Percentiles rank a stretch among this genome's conserved stretches.
Conservation (phyloP, 441 rosid genomes). For the Adansonia grandidieri region DNA sequence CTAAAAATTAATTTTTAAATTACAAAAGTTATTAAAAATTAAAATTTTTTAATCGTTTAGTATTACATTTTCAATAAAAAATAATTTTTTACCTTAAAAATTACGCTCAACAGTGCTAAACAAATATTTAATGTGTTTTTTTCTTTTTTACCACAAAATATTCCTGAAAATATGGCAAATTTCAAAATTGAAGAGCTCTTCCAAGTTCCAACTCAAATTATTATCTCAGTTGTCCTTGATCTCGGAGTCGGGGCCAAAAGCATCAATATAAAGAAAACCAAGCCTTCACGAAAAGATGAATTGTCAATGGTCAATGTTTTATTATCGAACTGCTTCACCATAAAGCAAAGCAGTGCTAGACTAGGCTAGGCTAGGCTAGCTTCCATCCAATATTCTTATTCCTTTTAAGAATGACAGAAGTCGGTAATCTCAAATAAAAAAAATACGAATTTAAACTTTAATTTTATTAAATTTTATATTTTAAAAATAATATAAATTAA, state of each 20-base stretch:
- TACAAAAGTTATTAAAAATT: no score
- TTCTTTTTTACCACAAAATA: no score
- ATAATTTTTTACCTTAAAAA: no score
- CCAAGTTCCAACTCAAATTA: not conserved
- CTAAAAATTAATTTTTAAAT: no score
- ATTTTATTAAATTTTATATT: no score
- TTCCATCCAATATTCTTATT: not conserved
- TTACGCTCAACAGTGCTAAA: no score
- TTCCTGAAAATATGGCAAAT: not conserved
- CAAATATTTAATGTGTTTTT: not conserved
- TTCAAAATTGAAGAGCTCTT: not conserved
- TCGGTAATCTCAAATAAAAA: not conserved
- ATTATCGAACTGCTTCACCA: not conserved
- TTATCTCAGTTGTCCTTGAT: not conserved
- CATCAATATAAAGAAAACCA: not conserved
- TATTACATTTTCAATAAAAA: no score
- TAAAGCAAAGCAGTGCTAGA: not conserved
- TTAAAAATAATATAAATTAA: no score
- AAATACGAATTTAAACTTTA: no score
- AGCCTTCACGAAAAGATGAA: not conserved
- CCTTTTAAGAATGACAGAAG: not conserved
- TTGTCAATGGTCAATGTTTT: not conserved
- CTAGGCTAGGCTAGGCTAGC: not conserved
- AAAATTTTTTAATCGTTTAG: no score
- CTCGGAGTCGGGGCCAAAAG: not conserved